Base-by-base conservation (phyloP, 306 rosid species). In the Lathyrus oleraceus region DNA sequence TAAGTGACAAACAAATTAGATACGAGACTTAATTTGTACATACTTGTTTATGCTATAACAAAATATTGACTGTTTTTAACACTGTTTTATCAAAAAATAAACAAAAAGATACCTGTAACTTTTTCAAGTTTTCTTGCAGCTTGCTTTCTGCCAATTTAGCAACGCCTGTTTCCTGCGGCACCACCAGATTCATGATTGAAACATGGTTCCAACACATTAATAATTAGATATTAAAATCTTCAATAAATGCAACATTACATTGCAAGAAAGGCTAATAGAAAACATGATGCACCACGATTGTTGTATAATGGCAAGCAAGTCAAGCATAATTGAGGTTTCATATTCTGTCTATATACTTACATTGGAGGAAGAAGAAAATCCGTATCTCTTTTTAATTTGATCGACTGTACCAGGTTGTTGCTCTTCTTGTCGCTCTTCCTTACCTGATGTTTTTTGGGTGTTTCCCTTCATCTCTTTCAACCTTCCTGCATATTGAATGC, bases 381-480 rank as follows among this genome's bases (percentile, higher is more conserved):
- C 96, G 12, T 94, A 94, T 86, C 60, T 84, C 82, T 60, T 87
- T 87, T 91, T 91, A 66, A 88, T 91, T 86, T 94, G 88, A 81
- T 88, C 95, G 2, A 94, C 83, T 61, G 89, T 14, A 32, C 81
- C 89, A 30, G 70, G 71, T 73, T 84, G 87, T 49, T 77, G 83
- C 77, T 88, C 96, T 78, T 85, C 96, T 40, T 40, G 45, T 40
- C 14, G 87, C 60, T 87, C 96, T 78, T 85, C 97, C 82, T 78
- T 87, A 30, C 23, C 44, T 5, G 89, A 71, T 67, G 72, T 70
- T 63, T 87, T 90, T 71, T 88, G 96, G 38, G 65, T 84, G 85
- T 82, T 88, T 13, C 72, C 73, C 71, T 87, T 90, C 82, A 88
- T 87, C 57, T 94, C 94, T 78, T 86, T 94, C 32, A 91, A 59